Percentiles rank a stretch among this genome's conserved stretches.
These are phyloP conservation scores for Amylocystis lapponica DNA, from an alignment of 768 basidiomycete genomes.

Conservation along the genomic window DNA sequence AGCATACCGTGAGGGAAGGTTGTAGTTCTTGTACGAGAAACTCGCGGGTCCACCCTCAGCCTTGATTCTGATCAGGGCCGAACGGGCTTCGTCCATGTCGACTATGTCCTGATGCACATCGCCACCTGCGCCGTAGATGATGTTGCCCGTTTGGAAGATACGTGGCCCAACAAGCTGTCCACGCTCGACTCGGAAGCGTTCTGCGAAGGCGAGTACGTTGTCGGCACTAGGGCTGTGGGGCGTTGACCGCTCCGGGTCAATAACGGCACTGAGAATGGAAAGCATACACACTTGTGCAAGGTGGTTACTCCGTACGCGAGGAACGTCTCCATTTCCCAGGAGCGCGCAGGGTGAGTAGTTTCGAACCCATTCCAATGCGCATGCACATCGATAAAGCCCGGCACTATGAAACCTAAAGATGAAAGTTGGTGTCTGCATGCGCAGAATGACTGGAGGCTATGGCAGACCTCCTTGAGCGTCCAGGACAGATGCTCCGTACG, in stretches of 20 bases:
- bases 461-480: conserved; percentile 55
- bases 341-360: conserved; percentile 51
- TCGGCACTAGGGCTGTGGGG: conserved; percentile 53
- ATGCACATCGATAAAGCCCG: conserved; percentile 74
- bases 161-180: conserved; percentile 66
- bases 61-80: conserved; percentile 63
- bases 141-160: conserved; percentile 63
- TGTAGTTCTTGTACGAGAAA: conserved; percentile 78
- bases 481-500: conserved; percentile 31
- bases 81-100: conserved; percentile 54
- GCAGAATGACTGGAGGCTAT: neutral
- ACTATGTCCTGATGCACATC: conserved; percentile 57
- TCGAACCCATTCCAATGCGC: conserved; percentile 64
- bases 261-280: neutral
- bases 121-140: conserved; percentile 52
- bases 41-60: conserved; percentile 65
- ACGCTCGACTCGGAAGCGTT: conserved; percentile 63
- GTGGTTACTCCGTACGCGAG: conserved; percentile 74
- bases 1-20: conserved; percentile 55
- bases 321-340: conserved; percentile 74
- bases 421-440: neutral
- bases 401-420: conserved; percentile 50
- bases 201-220: conserved; percentile 56
- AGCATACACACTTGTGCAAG: conserved; percentile 55
- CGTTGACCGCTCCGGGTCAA: too few species aligned